These are phyloP conservation scores for Alternaria consortialis DNA, from an alignment of 2,329 filamentous ascomycete genomes.

Conservation along the genomic window DNA sequence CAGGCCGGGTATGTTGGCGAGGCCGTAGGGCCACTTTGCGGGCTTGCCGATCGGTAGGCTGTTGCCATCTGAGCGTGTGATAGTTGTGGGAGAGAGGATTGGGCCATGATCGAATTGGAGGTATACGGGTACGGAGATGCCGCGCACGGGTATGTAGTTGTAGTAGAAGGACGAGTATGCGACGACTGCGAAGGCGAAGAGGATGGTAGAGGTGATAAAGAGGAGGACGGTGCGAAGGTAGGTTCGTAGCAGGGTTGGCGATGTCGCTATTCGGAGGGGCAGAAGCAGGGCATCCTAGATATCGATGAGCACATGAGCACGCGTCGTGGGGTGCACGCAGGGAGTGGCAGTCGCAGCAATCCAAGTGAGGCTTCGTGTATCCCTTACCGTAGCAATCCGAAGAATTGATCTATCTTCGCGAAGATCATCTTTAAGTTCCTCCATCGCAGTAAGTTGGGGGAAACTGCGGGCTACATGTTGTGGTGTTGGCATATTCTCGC, in stretches of 20 bases:
- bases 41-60: constrained; percentile 7
- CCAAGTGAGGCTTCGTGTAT: background rate
- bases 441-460: constrained; percentile 24
- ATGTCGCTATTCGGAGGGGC: constrained; percentile 65
- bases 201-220: constrained; percentile 60
- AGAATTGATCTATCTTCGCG: constrained; percentile 23
- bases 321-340: background rate
- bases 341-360: background rate
- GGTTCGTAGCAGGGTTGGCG: constrained; percentile 68
- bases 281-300: constrained; percentile 62
- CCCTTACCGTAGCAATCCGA: constrained; percentile 32
- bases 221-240: constrained; percentile 70
- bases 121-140: constrained; percentile 69
- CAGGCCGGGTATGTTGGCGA: constrained; percentile 53
- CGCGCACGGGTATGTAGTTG: constrained; percentile 72
- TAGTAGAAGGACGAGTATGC: constrained; percentile 75
- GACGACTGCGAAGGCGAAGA: constrained; percentile 66
- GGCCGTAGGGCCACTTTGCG: constrained; percentile 61
- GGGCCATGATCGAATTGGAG: constrained; percentile 67
- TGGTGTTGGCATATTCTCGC: constrained; percentile 14
- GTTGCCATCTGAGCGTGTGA: constrained; percentile 17
- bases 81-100: constrained; percentile 5
- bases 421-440: constrained; percentile 33
- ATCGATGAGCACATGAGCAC: constrained; percentile 26
- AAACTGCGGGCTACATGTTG: constrained; percentile 4